Evolutionary conservation across 2,329 filamentous ascomycete genomes (phyloP).

Genomic region (Beauveria australis): DNA sequence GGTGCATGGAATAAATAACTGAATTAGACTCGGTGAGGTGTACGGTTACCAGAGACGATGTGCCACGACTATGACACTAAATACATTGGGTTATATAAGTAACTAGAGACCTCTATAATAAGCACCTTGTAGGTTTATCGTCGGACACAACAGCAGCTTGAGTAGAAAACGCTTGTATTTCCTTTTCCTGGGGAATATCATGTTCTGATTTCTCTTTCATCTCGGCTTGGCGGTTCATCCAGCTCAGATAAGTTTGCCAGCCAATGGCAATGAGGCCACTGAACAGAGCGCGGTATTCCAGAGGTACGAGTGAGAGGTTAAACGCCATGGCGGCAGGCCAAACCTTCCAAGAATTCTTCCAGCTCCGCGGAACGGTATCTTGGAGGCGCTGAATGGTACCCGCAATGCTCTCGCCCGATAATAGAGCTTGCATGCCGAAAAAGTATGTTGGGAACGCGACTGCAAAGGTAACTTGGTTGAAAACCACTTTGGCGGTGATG

Average conservation of each 20-base stretch:
- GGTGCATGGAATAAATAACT: neutral
- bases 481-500: constrained; percentile 64
- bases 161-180: neutral
- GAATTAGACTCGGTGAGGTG: neutral
- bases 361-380: constrained; percentile 67
- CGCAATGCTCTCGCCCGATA: constrained; percentile 56
- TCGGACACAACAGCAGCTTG: neutral
- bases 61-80: no score
- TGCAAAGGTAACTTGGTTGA: constrained; percentile 77
- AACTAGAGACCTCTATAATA: no score
- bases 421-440: constrained; percentile 68
- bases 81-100: no score
- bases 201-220: constrained; percentile 16
- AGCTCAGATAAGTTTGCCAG: constrained; percentile 88
- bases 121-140: no score
- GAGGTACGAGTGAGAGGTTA: constrained; percentile 73
- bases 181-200: neutral
- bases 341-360: constrained; percentile 73
- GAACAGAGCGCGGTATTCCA: constrained; percentile 75
- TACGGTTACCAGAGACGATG: neutral
- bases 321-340: constrained; percentile 86
- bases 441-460: constrained; percentile 80
- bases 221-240: constrained; percentile 68
- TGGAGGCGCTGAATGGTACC: constrained; percentile 64
- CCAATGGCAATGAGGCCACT: constrained; percentile 71